phyloP scores from a whole-genome alignment of 768 basidiomycete species.

The Amanita molliuscula region DNA sequence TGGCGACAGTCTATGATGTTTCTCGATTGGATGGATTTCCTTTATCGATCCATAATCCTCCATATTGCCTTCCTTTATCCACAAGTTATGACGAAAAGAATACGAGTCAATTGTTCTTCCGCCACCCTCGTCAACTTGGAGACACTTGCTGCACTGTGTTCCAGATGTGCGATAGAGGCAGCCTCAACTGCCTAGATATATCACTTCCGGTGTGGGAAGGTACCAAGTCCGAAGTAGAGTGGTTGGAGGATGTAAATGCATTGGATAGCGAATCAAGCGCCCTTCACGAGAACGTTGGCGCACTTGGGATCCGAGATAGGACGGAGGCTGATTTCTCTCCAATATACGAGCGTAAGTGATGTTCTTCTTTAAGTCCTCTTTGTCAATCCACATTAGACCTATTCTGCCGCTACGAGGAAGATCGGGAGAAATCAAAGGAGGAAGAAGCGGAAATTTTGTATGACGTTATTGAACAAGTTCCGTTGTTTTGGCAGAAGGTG shows the following conservation, averaged over 20 bases:
- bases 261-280: slow-evolving; percentile 20
- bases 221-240: slow-evolving; percentile 16
- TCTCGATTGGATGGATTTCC: slow-evolving; percentile 28
- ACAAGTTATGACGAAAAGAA: slow-evolving; percentile 14
- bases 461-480: slow-evolving; percentile 42
- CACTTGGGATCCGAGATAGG: slow-evolving; percentile 33
- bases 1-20: slow-evolving; percentile 60
- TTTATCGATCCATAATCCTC: slow-evolving; percentile 32
- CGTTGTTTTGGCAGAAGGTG: slow-evolving; percentile 43
- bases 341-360: slow-evolving; percentile 45
- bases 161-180: slow-evolving; percentile 36
- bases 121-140: slow-evolving; percentile 16
- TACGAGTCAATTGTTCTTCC: slow-evolving; percentile 24
- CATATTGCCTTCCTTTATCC: slow-evolving; percentile 31
- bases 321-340: slow-evolving; percentile 37
- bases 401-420: slow-evolving; percentile 20
- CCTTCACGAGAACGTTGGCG: slow-evolving; percentile 27
- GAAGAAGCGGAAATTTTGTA: slow-evolving; percentile 30
- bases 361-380: not conserved
- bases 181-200: slow-evolving; percentile 34
- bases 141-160: slow-evolving; percentile 26
- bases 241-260: slow-evolving; percentile 29
- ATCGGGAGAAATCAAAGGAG: slow-evolving; percentile 18
- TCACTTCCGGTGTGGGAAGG: slow-evolving; percentile 10
- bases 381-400: slow-evolving; percentile 22